phyloP scores from a whole-genome alignment of 495 filamentous ascomycete genomes.

The Oleoguttula mirabilis region DNA sequence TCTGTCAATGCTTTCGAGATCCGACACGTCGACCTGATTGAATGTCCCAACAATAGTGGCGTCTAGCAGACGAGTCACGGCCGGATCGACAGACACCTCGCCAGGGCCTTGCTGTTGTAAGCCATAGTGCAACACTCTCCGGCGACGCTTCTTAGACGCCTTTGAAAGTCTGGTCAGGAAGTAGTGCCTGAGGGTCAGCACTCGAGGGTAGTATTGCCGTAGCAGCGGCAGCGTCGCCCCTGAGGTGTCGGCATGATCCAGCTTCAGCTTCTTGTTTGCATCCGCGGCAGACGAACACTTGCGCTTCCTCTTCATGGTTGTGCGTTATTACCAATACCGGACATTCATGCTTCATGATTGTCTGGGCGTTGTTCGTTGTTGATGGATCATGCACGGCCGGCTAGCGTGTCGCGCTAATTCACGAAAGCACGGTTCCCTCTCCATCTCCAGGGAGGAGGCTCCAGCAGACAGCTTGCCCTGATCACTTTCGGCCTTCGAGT shows the following conservation, averaged over 20 bases:
- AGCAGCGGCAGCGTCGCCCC: slow-evolving; percentile 46
- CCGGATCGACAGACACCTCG: slow-evolving; percentile 31
- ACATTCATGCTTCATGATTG: too few species aligned
- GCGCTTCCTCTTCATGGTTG: neutral
- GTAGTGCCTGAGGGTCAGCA: slow-evolving; percentile 61
- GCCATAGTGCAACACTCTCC: slow-evolving; percentile 34
- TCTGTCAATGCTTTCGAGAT: slow-evolving; percentile 27
- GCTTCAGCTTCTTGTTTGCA: slow-evolving; percentile 4
- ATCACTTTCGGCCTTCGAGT: too few species aligned
- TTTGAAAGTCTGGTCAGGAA: slow-evolving; percentile 42
- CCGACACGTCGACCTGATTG: slow-evolving; percentile 23
- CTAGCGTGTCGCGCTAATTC: too few species aligned
- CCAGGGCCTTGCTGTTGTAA: slow-evolving; percentile 25
- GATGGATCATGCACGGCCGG: too few species aligned
- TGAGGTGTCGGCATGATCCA: neutral
- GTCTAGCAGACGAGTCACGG: slow-evolving; percentile 45
- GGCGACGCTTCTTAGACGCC: slow-evolving; percentile 41
- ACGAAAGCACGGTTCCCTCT: too few species aligned
- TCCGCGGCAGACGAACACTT: neutral
- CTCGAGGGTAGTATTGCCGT: slow-evolving; percentile 56
- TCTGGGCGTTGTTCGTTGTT: too few species aligned
- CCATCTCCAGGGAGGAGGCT: too few species aligned
- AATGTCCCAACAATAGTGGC: slow-evolving; percentile 48
- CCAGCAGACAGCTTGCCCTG: too few species aligned
- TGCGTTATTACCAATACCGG: too few species aligned